Percentiles rank a stretch among this genome's conserved stretches.
Evolutionary conservation across 1,139 yeast species (phyloP).

Genomic region (Taphrina communis): DNA sequence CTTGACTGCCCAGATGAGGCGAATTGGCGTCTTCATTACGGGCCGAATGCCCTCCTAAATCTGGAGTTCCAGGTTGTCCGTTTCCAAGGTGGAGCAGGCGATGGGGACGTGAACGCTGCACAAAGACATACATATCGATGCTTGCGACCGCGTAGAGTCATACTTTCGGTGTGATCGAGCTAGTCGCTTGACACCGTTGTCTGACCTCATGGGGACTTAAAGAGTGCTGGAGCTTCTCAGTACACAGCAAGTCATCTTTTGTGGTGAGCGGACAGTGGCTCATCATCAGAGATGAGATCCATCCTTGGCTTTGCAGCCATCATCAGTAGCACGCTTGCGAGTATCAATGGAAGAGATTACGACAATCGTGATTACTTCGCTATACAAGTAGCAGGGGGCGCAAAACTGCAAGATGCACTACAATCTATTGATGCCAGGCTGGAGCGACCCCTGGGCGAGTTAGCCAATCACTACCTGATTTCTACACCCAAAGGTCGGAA

Average conservation of each 20-base stretch:
- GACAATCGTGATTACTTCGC: constrained; percentile 36
- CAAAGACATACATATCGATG: too few relatives aligned
- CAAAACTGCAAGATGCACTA: constrained; percentile 38
- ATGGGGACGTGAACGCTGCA: too few relatives aligned
- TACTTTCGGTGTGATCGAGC: too few relatives aligned
- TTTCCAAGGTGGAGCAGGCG: too few relatives aligned
- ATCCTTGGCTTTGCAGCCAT: not conserved
- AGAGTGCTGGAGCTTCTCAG: too few relatives aligned
- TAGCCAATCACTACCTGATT: constrained; percentile 51
- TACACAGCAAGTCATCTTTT: too few relatives aligned
- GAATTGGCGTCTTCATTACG: not conserved
- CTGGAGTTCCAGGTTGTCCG: too few relatives aligned
- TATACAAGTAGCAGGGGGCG: constrained; percentile 25
- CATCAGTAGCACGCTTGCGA: not conserved
- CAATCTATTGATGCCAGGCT: constrained; percentile 48
- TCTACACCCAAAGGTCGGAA: constrained; percentile 46
- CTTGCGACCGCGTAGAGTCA: too few relatives aligned
- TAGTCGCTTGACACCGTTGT: too few relatives aligned
- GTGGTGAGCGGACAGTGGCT: not conserved
- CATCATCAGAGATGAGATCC: not conserved
- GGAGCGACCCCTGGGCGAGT: constrained; percentile 50
- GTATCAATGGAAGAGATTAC: constrained; percentile 14
- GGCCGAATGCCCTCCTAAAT: not conserved
- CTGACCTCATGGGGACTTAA: too few relatives aligned
- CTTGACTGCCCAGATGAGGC: too few relatives aligned